Conservation (phyloP, 202 grass and related monocot genomes). For the Saccharum hybrid region DNA sequence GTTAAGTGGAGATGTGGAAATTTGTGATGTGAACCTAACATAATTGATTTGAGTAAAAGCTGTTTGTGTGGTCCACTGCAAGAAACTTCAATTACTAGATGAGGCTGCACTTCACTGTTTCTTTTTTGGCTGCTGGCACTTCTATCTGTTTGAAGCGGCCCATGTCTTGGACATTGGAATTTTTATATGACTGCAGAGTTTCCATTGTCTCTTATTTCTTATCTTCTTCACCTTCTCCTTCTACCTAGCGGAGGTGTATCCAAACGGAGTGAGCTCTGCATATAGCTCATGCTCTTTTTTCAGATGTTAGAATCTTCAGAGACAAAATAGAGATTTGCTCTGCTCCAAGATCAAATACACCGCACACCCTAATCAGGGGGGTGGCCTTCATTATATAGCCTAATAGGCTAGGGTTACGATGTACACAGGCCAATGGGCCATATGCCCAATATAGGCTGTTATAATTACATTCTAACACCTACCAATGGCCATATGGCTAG, state of each 20-base stretch:
- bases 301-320: constrained; percentile 27
- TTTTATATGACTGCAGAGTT: neutral
- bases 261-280: constrained; percentile 4
- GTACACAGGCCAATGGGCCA: too few relatives aligned
- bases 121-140: neutral
- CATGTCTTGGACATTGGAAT: neutral
- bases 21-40: constrained; percentile 1
- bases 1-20: neutral
- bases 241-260: constrained; percentile 22
- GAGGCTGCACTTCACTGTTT: neutral
- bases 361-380: too few relatives aligned
- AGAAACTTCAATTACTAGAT: constrained; percentile 22
- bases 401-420: too few relatives aligned
- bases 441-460: too few relatives aligned
- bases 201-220: neutral
- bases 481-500: constrained; percentile 7
- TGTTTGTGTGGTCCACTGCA: constrained; percentile 2
- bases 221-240: neutral
- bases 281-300: constrained; percentile 2
- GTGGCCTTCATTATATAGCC: too few relatives aligned
- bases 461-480: neutral
- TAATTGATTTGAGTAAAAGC: neutral
- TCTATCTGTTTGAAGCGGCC: constrained; percentile 2
- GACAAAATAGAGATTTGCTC: neutral
- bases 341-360: constrained; percentile 2